These are phyloP conservation scores for Omphalotus olearius DNA, from an alignment of 1,284 basidiomycete genomes.

Conservation along the genomic window DNA sequence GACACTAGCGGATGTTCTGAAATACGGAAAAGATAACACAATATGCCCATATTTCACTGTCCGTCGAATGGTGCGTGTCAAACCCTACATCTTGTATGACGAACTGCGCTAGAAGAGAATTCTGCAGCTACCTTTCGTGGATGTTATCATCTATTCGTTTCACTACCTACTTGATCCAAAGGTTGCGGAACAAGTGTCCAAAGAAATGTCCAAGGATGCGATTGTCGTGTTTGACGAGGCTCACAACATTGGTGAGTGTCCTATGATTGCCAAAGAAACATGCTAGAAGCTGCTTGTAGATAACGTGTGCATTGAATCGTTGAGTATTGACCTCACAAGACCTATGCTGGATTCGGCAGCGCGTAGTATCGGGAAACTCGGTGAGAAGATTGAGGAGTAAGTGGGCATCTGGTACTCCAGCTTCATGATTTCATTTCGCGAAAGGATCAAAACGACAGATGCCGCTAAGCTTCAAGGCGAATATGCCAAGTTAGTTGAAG, in stretches of 20 bases:
- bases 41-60: slow-evolving; percentile 97
- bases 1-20: slow-evolving; percentile 92
- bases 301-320: slow-evolving; percentile 98
- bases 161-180: slow-evolving; percentile 99
- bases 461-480: slow-evolving; percentile 95
- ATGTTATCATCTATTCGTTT: slow-evolving; percentile 98
- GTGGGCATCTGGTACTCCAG: slow-evolving; percentile 20
- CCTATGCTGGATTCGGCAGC: slow-evolving; percentile 97
- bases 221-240: slow-evolving; percentile 99
- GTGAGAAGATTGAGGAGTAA: slow-evolving; percentile 93
- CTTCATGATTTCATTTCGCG: slow-evolving; percentile 3
- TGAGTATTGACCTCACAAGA: slow-evolving; percentile 97
- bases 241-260: slow-evolving; percentile 86
- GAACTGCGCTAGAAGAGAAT: neutral
- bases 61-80: slow-evolving; percentile 77
- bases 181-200: slow-evolving; percentile 98
- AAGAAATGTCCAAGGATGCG: slow-evolving; percentile 95
- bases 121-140: slow-evolving; percentile 86
- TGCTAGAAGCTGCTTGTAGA: slow-evolving; percentile 43
- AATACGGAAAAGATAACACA: slow-evolving; percentile 82
- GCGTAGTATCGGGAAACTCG: slow-evolving; percentile 83
- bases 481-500: slow-evolving; percentile 95
- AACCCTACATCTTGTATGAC: neutral
- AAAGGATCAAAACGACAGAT: slow-evolving; percentile 90
- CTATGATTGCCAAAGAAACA: slow-evolving; percentile 17